Percentiles rank a stretch among this genome's conserved stretches.
Evolutionary conservation across 106 monocot species (phyloP).

Genomic region (Iris macrosiphon): DNA sequence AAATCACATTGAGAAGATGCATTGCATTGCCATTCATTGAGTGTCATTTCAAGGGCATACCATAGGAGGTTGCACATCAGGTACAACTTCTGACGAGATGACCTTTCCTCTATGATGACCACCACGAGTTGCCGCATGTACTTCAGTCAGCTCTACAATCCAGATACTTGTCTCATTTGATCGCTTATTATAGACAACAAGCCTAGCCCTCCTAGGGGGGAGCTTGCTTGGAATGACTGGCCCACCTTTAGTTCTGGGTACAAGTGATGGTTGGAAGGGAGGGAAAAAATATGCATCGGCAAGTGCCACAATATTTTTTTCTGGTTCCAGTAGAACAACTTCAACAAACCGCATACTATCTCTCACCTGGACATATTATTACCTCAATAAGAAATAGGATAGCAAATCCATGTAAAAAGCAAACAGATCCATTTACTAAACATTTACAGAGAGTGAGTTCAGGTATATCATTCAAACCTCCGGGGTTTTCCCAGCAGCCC

Average conservation of each 20-base stretch:
- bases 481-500: conserved; percentile 91
- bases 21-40: too few relatives aligned
- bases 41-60: too few relatives aligned
- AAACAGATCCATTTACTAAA: too few relatives aligned
- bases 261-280: conserved; percentile 92
- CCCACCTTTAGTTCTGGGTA: conserved; percentile 83
- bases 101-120: conserved; percentile 97
- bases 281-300: conserved; percentile 99
- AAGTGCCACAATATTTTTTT: conserved; percentile 82
- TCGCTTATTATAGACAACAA: conserved; percentile 82
- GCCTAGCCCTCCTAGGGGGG: conserved; percentile 81
- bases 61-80: conserved; percentile 97
- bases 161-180: conserved; percentile 98
- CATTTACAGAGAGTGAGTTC: neutral
- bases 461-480: conserved; percentile 48
- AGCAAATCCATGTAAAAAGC: neutral
- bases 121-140: conserved; percentile 94
- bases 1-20: too few relatives aligned
- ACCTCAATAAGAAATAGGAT: neutral
- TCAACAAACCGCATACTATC: conserved; percentile 99
- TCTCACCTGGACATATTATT: conserved; percentile 44
- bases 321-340: conserved; percentile 86
- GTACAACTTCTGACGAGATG: conserved; percentile 77
- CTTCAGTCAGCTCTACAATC: conserved; percentile 87
- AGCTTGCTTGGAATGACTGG: conserved; percentile 86